These are phyloP conservation scores for Sequoia sempervirens DNA, from an alignment of 75 land plant species.

Conservation along the genomic window DNA sequence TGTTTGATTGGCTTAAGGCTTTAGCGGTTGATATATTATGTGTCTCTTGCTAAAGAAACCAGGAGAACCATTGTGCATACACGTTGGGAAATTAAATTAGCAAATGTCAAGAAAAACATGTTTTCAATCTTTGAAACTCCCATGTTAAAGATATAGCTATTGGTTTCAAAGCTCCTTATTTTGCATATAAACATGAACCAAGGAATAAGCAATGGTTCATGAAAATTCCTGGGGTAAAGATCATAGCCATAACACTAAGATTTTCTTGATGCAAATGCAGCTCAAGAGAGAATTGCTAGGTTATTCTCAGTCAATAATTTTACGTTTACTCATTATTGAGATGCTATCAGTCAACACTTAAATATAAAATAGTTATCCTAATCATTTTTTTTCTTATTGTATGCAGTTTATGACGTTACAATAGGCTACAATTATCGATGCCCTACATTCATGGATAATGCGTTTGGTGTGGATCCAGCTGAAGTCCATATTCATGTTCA, in stretches of 20 bases:
- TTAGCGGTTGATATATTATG: not conserved
- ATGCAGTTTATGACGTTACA: slow-evolving; percentile 91
- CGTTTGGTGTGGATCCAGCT: slow-evolving; percentile 79
- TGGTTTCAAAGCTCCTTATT: not conserved
- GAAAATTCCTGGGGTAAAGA: not conserved
- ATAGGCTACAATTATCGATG: slow-evolving; percentile 80
- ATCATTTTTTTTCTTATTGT: not conserved
- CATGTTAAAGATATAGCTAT: not conserved
- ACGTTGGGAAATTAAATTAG: not conserved
- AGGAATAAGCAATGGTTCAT: not conserved
- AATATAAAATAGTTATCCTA: not conserved
- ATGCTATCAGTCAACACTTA: not conserved
- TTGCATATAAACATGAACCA: not conserved
- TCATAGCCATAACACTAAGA: not conserved
- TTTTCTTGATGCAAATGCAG: not conserved
- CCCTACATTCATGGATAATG: slow-evolving; percentile 75
- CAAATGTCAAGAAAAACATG: not conserved
- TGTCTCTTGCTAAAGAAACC: not conserved
- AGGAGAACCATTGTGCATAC: not conserved
- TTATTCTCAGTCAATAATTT: not conserved
- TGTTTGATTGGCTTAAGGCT: not conserved
- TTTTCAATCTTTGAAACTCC: not conserved
- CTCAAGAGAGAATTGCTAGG: not conserved
- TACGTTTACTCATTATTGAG: not conserved
- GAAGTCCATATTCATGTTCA: slow-evolving; percentile 87